phyloP scores from a whole-genome alignment of 148 eudicot genomes.

The Spergularia marina region DNA sequence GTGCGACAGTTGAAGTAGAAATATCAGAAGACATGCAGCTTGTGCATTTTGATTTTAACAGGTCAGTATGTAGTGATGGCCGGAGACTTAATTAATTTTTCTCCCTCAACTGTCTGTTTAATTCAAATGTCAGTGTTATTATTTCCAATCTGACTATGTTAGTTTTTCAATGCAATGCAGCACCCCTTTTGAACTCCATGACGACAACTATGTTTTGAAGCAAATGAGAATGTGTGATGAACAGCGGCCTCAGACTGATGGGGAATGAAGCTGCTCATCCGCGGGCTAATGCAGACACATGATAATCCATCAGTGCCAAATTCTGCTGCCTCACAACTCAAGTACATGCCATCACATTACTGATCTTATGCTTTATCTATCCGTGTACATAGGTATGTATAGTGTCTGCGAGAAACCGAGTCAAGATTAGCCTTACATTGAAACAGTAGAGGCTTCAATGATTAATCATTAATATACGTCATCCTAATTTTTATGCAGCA shows the following conservation, averaged over 20 bases:
- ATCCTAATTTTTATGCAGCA: too few species aligned
- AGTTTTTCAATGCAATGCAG: constrained; percentile 34
- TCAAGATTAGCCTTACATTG: too few species aligned
- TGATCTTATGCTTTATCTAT: too few species aligned
- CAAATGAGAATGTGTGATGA: constrained; percentile 58
- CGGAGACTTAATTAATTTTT: not conserved
- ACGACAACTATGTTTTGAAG: constrained; percentile 84
- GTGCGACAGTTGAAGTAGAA: constrained; percentile 94
- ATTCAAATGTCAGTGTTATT: too few species aligned
- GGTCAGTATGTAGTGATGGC: constrained; percentile 33
- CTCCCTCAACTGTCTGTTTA: not conserved
- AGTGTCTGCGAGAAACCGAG: too few species aligned
- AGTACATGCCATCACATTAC: too few species aligned
- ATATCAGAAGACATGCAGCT: constrained; percentile 98
- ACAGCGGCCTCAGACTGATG: constrained; percentile 29
- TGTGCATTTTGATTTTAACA: constrained; percentile 91
- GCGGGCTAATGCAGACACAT: constrained; percentile 30
- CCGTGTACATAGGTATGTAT: too few species aligned
- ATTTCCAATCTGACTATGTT: too few species aligned
- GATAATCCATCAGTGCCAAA: constrained; percentile 28
- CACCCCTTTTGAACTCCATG: constrained; percentile 93
- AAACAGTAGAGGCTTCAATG: too few species aligned
- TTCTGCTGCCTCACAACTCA: too few species aligned
- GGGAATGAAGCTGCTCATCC: not conserved
- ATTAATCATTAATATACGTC: too few species aligned